Evolutionary conservation across 768 basidiomycete genomes (phyloP).

Genomic region (Tephrocybe sp.): DNA sequence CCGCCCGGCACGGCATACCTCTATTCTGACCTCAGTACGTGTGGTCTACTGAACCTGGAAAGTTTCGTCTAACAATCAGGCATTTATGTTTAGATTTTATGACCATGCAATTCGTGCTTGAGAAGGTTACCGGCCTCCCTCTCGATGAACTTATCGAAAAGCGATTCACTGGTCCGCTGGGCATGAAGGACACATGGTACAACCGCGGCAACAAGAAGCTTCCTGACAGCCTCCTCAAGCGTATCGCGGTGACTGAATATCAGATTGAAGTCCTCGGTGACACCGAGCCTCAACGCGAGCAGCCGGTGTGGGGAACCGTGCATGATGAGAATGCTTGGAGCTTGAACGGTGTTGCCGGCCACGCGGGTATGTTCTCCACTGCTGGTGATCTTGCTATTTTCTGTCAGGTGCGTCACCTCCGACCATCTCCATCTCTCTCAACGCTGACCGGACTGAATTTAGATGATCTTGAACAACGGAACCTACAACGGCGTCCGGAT

Average conservation of each 20-base stretch:
- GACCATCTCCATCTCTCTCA: neutral
- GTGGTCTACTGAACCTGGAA: no score
- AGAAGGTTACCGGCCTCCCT: slow-evolving; percentile 20
- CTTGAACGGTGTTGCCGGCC: slow-evolving; percentile 25
- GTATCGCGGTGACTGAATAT: slow-evolving; percentile 22
- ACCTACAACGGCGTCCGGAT: slow-evolving; percentile 23
- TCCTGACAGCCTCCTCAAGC: neutral
- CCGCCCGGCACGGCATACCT: slow-evolving; percentile 23
- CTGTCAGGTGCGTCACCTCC: slow-evolving; percentile 19
- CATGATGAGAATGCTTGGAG: slow-evolving; percentile 31
- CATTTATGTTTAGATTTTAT: slow-evolving; percentile 21
- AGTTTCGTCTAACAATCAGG: neutral
- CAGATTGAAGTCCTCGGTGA: slow-evolving; percentile 23
- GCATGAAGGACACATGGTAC: slow-evolving; percentile 26
- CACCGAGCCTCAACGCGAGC: slow-evolving; percentile 21
- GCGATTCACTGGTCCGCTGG: slow-evolving; percentile 24
- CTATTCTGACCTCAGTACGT: slow-evolving; percentile 28
- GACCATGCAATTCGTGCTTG: slow-evolving; percentile 25
- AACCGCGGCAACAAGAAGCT: slow-evolving; percentile 22
- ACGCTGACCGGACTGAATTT: neutral
- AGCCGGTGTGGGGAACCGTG: slow-evolving; percentile 30
- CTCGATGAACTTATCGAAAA: slow-evolving; percentile 23
- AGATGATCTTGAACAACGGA: slow-evolving; percentile 31
- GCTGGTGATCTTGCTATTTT: slow-evolving; percentile 26
- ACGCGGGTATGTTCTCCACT: slow-evolving; percentile 28